Conservation (phyloP, 2,329 filamentous ascomycete genomes). For the Bipolaris gigantea region DNA sequence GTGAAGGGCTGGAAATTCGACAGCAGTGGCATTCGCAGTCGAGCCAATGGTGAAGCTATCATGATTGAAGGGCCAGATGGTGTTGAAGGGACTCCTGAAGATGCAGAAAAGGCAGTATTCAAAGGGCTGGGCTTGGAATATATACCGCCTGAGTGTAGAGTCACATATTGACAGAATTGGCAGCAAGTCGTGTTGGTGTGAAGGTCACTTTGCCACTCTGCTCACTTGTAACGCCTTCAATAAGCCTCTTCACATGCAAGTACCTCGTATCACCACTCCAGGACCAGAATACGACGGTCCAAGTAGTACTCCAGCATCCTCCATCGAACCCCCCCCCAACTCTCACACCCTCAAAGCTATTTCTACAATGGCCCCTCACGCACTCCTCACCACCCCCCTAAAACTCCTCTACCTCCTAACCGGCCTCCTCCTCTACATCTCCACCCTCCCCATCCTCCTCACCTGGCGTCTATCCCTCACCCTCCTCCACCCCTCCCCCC, state of each 20-base stretch:
- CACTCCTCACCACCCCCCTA: neutral
- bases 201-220: neutral
- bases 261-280: neutral
- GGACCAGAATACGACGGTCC: no score
- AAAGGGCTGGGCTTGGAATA: constrained; percentile 66
- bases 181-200: neutral
- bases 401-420: neutral
- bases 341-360: neutral
- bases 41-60: constrained; percentile 68
- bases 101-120: constrained; percentile 80
- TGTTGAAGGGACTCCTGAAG: constrained; percentile 59
- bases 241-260: neutral
- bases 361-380: neutral
- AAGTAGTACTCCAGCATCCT: neutral
- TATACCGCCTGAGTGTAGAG: constrained; percentile 48
- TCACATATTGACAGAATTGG: constrained; percentile 44
- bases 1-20: constrained; percentile 81
- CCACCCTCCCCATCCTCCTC: constrained; percentile 3
- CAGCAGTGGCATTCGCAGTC: constrained; percentile 78
- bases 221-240: no score
- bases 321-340: neutral
- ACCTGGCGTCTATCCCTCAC: constrained; percentile 3
- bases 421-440: neutral
- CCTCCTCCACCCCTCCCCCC: neutral
- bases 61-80: constrained; percentile 61